Evolutionary conservation across 805 yeast species (phyloP).

Genomic region (Wickerhamomyces chambardii): DNA sequence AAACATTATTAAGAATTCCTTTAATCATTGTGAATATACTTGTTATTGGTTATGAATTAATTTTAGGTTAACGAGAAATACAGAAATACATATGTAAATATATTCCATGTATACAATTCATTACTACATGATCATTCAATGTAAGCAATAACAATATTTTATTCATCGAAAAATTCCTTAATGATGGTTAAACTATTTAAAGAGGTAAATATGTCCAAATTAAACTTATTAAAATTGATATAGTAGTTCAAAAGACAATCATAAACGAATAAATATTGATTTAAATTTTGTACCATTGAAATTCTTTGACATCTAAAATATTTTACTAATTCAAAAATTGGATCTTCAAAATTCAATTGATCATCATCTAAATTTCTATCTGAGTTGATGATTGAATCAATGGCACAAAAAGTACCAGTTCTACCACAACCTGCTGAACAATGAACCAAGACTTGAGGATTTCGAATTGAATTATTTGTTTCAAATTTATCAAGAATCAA

Average conservation of each 20-base stretch:
- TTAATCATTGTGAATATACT: conserved; percentile 57
- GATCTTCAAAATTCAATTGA: conserved; percentile 37
- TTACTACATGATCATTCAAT: no score
- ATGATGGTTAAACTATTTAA: conserved; percentile 9
- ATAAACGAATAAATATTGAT: conserved; percentile 68
- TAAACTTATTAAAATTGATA: conserved; percentile 6
- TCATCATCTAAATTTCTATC: conserved; percentile 25
- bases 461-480: conserved; percentile 14
- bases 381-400: conserved; percentile 47
- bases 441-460: conserved; percentile 65
- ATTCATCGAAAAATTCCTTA: conserved; percentile 6
- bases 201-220: conserved; percentile 5
- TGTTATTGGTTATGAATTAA: conserved; percentile 61
- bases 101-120: no score
- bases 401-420: conserved; percentile 80
- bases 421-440: conserved; percentile 98
- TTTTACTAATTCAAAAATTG: conserved; percentile 54
- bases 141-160: no score
- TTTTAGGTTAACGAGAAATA: conserved; percentile 39
- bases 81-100: no score
- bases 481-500: conserved; percentile 24
- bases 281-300: conserved; percentile 77
- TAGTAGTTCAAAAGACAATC: conserved; percentile 35
- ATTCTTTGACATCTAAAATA: conserved; percentile 65
- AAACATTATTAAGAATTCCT: conserved; percentile 71